Base-by-base conservation (phyloP, 192 early-diverging fungal species). In the Spinellus fusiger region DNA sequence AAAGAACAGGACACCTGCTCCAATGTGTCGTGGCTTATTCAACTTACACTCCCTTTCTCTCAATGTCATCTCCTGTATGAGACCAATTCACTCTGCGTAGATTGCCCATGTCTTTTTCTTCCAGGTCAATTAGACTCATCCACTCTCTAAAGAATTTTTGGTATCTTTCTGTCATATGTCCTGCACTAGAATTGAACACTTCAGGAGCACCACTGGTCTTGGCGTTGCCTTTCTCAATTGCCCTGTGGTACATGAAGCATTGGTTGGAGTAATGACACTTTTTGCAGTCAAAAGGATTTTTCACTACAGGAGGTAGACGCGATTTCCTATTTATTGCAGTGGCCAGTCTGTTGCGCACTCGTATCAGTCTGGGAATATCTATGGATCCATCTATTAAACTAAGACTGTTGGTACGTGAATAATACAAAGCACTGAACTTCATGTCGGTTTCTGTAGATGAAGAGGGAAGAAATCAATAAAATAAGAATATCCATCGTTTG, bases 101-200 rank as follows among this genome's bases (percentile, higher is more conserved):
- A 27, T 77, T 73, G 49, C 71, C 57, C 44, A 80, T 71, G 49
- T 94, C 86, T 0, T 77, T 66, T 64, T 95, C 93, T 56, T 95
- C 93, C 59, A 83, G 49, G 8, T 81, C 75, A 25, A 98, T 77
- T 26, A 95, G 56, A 16, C 66, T 58, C 55, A 88, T 81, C 94
- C 95, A 96, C 16, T 85, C 79, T 25, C 74, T 76, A 52, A 94
- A 84, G 71, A 96, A 98, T 37, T 53, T 66, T 12, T 80, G 20
- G n/a, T 92, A 86, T 4, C 55, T 54, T 1, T 66, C 66, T 2
- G 66, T 80, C 18, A 95, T 27, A 64, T 90, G 86, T 1, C 64
- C 76, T 0, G 83, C 86, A 8, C 70, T 66, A 15, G 82, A 66
- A 3, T 88, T 76, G 80, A 91, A 96, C 33, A 86, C 46, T 0